These are phyloP conservation scores for Tagetes erecta DNA, from an alignment of 129 eudicot species.

Conservation along the genomic window DNA sequence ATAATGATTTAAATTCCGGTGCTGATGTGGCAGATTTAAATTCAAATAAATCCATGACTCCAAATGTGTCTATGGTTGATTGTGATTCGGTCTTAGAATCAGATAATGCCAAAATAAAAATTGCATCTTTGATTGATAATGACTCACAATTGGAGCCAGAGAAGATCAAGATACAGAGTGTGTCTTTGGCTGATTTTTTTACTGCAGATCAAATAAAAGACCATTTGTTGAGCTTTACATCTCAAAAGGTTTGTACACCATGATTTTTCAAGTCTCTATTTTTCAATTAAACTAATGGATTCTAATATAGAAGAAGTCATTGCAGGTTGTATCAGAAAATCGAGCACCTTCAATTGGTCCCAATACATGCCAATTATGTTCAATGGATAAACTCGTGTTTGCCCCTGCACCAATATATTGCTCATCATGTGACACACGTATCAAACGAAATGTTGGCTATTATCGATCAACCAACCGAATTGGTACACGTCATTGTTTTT, in stretches of 20 bases:
- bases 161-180: slow-evolving; percentile 48
- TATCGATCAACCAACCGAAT: slow-evolving; percentile 41
- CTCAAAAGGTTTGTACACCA: slow-evolving; percentile 43
- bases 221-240: slow-evolving; percentile 57
- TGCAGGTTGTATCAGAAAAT: slow-evolving; percentile 43
- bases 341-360: slow-evolving; percentile 31
- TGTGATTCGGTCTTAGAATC: slow-evolving; percentile 17
- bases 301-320: slow-evolving; percentile 10
- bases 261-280: background rate
- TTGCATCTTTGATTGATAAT: slow-evolving; percentile 41
- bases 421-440: slow-evolving; percentile 51
- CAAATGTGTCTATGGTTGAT: slow-evolving; percentile 41
- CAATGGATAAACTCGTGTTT: slow-evolving; percentile 48
- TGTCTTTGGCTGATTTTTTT: slow-evolving; percentile 61
- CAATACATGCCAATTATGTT: slow-evolving; percentile 71
- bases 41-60: slow-evolving; percentile 31
- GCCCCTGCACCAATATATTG: slow-evolving; percentile 72
- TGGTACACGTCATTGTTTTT: slow-evolving; percentile 48
- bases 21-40: slow-evolving; percentile 21
- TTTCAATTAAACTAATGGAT: slow-evolving; percentile 4
- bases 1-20: slow-evolving; percentile 23
- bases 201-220: slow-evolving; percentile 54
- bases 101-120: slow-evolving; percentile 34
- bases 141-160: slow-evolving; percentile 32
- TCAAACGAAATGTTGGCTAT: slow-evolving; percentile 50